Evolutionary conservation across 1,139 yeast genomes (phyloP).

Genomic region (Groenewaldozyma auringiensis): DNA sequence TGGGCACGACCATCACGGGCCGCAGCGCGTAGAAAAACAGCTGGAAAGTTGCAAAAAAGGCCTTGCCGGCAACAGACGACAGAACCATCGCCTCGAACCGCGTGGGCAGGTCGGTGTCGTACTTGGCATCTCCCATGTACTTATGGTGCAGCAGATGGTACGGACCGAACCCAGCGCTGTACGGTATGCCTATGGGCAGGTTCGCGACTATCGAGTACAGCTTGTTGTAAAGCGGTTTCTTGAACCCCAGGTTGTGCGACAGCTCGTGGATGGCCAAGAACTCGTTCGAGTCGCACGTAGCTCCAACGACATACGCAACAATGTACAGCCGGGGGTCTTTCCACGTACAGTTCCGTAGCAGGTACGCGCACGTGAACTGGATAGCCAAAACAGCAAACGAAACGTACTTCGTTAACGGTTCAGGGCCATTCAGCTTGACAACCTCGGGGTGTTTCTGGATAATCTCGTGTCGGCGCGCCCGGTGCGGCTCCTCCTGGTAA

Average conservation of each 20-base stretch:
- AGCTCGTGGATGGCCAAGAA: conserved; percentile 86
- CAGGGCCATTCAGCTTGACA: conserved; percentile 73
- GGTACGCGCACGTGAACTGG: conserved; percentile 57
- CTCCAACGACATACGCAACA: conserved; percentile 73
- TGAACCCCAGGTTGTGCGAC: conserved; percentile 80
- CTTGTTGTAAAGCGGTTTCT: conserved; percentile 67
- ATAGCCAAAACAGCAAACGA: conserved; percentile 54
- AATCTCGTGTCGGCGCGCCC: conserved; percentile 62
- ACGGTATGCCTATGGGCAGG: conserved; percentile 83
- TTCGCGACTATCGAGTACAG: conserved; percentile 71
- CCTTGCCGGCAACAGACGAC: conserved; percentile 75
- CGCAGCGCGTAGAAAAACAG: conserved; percentile 82
- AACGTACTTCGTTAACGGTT: conserved; percentile 75
- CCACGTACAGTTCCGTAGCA: conserved; percentile 49
- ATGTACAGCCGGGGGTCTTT: conserved; percentile 49
- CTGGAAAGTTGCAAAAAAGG: conserved; percentile 85
- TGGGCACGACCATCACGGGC: conserved; percentile 76
- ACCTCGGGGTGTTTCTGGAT: conserved; percentile 73
- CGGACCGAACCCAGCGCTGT: conserved; percentile 84
- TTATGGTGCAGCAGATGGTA: conserved; percentile 90
- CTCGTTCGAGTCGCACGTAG: conserved; percentile 74
- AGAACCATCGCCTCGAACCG: conserved; percentile 62
- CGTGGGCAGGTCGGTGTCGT: conserved; percentile 87
- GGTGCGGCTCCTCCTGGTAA: conserved; percentile 72
- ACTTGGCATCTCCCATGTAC: conserved; percentile 75